These are phyloP conservation scores for Nicotiana undulata DNA, from an alignment of 257 asterid species.

Conservation along the genomic window DNA sequence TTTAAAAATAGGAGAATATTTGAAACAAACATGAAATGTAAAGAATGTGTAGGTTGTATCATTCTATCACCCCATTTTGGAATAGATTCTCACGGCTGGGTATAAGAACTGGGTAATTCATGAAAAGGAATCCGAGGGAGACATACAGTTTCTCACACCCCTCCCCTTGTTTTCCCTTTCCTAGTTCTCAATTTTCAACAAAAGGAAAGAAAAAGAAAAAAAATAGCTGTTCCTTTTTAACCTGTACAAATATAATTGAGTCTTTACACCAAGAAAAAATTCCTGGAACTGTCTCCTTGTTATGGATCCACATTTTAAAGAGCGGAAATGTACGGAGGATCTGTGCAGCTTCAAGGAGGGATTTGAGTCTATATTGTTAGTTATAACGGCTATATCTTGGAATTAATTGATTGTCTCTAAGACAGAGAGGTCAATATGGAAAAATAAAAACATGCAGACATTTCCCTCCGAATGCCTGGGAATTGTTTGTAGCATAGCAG, in stretches of 20 bases:
- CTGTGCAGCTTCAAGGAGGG: neutral
- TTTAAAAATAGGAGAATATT: neutral
- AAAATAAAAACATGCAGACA: neutral
- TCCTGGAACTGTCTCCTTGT: neutral
- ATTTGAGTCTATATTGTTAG: neutral
- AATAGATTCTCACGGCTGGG: neutral
- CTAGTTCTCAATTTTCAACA: neutral
- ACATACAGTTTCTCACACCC: neutral
- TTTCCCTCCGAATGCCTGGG: neutral
- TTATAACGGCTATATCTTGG: neutral
- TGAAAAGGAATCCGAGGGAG: neutral
- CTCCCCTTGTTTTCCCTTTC: neutral
- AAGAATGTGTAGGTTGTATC: neutral
- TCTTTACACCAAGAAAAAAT: neutral
- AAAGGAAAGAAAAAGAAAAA: neutral
- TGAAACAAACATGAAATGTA: neutral
- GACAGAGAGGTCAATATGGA: neutral
- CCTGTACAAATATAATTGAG: neutral
- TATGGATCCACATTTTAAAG: neutral
- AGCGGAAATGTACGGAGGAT: neutral
- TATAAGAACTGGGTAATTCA: neutral
- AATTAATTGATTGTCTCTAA: neutral
- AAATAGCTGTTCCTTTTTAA: neutral
- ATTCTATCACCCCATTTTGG: neutral
- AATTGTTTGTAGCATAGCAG: neutral